These are phyloP conservation scores for Phoenix roebelenii DNA, from an alignment of 176 grass and related monocot genomes.

Conservation along the genomic window DNA sequence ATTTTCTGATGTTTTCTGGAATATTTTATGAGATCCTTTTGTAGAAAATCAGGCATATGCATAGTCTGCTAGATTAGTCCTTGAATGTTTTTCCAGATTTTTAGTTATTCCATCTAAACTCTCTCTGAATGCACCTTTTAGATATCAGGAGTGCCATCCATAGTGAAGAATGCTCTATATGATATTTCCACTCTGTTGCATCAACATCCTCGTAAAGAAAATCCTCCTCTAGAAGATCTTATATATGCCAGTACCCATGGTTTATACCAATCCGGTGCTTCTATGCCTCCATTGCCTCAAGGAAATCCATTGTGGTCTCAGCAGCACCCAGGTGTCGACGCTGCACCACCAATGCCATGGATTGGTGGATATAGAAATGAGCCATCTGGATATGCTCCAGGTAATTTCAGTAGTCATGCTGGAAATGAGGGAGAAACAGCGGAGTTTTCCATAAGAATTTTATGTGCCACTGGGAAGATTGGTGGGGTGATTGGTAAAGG, in stretches of 20 bases:
- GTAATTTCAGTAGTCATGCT: conserved; percentile 17
- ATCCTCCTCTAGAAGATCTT: conserved; percentile 78
- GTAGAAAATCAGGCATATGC: neutral
- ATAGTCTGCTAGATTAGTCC: too few species aligned
- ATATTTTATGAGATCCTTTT: neutral
- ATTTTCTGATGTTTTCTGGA: conserved; percentile 6
- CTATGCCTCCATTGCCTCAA: conserved; percentile 34
- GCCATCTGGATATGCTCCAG: conserved; percentile 35
- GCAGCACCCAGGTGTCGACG: conserved; percentile 28
- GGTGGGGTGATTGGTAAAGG: conserved; percentile 83
- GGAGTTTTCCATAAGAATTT: conserved; percentile 68
- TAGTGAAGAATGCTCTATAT: conserved; percentile 85
- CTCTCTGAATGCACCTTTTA: conserved; percentile 13
- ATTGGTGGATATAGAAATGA: conserved; percentile 54
- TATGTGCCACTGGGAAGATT: conserved; percentile 73
- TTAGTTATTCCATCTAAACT: too few species aligned
- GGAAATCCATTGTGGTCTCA: conserved; percentile 35
- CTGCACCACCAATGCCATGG: conserved; percentile 34
- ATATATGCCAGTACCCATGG: conserved; percentile 82
- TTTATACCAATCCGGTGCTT: conserved; percentile 22
- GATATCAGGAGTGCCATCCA: conserved; percentile 71
- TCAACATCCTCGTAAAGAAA: conserved; percentile 81
- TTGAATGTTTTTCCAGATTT: too few species aligned
- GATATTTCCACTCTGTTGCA: conserved; percentile 86
- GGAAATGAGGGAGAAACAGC: conserved; percentile 6